Percentiles rank a stretch among this genome's conserved stretches.
phyloP scores from a whole-genome alignment of 306 rosid genomes.

The Castanea crenata region DNA sequence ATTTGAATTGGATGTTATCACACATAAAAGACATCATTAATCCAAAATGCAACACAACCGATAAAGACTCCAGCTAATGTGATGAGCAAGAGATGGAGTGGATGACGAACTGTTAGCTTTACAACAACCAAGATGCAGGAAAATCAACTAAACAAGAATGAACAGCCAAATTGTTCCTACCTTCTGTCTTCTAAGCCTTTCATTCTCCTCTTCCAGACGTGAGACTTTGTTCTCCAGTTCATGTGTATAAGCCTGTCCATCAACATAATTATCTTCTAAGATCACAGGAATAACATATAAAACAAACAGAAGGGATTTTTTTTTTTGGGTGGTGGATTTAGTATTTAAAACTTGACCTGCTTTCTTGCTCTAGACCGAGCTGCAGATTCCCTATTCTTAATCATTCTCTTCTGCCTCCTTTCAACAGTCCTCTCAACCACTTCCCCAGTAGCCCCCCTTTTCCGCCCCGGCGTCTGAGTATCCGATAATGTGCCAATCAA shows the following conservation, averaged over 20 bases:
- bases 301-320: background rate
- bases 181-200: constrained; percentile 80
- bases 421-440: constrained; percentile 77
- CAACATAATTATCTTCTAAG: constrained; percentile 3
- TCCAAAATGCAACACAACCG: no score
- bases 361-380: constrained; percentile 98
- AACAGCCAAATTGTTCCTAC: constrained; percentile 37
- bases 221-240: constrained; percentile 89
- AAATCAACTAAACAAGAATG: constrained; percentile 4
- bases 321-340: no score
- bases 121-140: no score
- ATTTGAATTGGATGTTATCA: no score
- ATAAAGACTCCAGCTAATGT: no score
- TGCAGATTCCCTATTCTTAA: constrained; percentile 96
- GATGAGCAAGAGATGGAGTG: no score
- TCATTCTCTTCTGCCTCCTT: constrained; percentile 93
- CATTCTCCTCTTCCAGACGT: constrained; percentile 86
- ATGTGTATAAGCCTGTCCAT: constrained; percentile 78
- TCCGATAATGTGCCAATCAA: constrained; percentile 66
- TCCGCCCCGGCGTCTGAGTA: constrained; percentile 55
- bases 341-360: constrained; percentile 48
- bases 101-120: no score
- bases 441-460: constrained; percentile 66
- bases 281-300: background rate
- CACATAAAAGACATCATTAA: no score